phyloP scores from a whole-genome alignment of 441 rosid species.

The Croton laevigatus region DNA sequence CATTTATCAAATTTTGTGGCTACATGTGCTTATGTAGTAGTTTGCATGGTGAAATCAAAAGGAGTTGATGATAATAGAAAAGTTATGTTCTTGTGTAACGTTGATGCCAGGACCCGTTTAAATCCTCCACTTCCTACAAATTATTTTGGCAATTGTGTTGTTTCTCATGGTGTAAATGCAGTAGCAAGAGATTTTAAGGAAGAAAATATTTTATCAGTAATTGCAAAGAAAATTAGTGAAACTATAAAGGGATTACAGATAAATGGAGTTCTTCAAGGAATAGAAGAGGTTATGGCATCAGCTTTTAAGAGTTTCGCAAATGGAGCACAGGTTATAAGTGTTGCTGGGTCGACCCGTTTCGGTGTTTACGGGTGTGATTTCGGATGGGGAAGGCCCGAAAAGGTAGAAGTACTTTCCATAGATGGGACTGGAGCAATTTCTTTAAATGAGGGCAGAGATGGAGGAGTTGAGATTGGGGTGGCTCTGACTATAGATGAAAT shows the following conservation, averaged over 20 bases:
- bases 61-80: neutral
- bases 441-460: slow-evolving; percentile 4
- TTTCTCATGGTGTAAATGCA: neutral
- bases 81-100: neutral
- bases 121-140: slow-evolving; percentile 20
- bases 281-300: slow-evolving; percentile 8
- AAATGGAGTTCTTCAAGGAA: slow-evolving; percentile 8
- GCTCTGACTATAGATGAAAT: slow-evolving; percentile 13
- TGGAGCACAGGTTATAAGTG: neutral
- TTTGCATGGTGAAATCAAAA: slow-evolving; percentile 9
- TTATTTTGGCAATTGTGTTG: slow-evolving; percentile 24
- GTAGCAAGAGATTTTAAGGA: neutral
- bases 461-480: slow-evolving; percentile 17
- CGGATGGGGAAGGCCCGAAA: slow-evolving; percentile 9
- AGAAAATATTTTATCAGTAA: neutral
- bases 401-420: neutral
- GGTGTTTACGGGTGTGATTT: slow-evolving; percentile 11
- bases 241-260: slow-evolving; percentile 19
- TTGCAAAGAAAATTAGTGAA: slow-evolving; percentile 27
- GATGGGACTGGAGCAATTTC: slow-evolving; percentile 4
- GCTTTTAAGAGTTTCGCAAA: neutral
- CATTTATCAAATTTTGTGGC: slow-evolving; percentile 22
- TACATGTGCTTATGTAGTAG: slow-evolving; percentile 1
- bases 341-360: slow-evolving; percentile 19
- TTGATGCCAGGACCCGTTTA: slow-evolving; percentile 16